phyloP scores from a whole-genome alignment of 2,329 filamentous ascomycete species.

The Sporothrix curviconia region DNA sequence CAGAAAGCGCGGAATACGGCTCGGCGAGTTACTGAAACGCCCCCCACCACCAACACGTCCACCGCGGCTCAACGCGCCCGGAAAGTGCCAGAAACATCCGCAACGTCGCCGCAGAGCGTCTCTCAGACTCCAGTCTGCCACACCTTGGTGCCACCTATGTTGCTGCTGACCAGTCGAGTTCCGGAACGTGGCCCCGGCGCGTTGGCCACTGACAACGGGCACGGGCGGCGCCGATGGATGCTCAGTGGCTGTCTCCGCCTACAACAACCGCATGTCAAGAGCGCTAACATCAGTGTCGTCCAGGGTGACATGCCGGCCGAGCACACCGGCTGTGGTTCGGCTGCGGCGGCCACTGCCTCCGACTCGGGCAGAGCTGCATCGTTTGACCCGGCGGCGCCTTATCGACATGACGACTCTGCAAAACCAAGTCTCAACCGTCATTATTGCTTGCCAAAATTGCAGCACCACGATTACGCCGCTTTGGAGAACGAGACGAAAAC shows the following conservation, averaged over 20 bases:
- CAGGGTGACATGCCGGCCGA: slow-evolving; percentile 25
- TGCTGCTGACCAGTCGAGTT: slow-evolving; percentile 63
- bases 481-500: slow-evolving; percentile 87
- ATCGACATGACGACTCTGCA: slow-evolving; percentile 46
- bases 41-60: slow-evolving; percentile 47
- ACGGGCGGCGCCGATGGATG: slow-evolving; percentile 93
- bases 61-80: slow-evolving; percentile 26
- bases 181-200: slow-evolving; percentile 91
- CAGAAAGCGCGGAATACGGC: slow-evolving; percentile 87
- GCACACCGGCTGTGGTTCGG: neutral
- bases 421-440: slow-evolving; percentile 50
- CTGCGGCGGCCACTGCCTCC: neutral
- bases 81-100: slow-evolving; percentile 34
- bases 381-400: slow-evolving; percentile 34
- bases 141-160: slow-evolving; percentile 63
- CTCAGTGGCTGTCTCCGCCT: slow-evolving; percentile 91
- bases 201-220: slow-evolving; percentile 91
- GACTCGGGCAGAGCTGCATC: neutral
- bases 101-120: slow-evolving; percentile 32
- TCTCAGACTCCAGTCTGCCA: slow-evolving; percentile 35
- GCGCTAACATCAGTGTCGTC: slow-evolving; percentile 60
- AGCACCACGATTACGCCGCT: slow-evolving; percentile 92
- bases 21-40: slow-evolving; percentile 87
- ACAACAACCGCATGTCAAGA: slow-evolving; percentile 91
- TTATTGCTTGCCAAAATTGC: slow-evolving; percentile 95